These are phyloP conservation scores for Aspergillus conjunctus DNA, from an alignment of 495 filamentous ascomycete species.

Conservation along the genomic window DNA sequence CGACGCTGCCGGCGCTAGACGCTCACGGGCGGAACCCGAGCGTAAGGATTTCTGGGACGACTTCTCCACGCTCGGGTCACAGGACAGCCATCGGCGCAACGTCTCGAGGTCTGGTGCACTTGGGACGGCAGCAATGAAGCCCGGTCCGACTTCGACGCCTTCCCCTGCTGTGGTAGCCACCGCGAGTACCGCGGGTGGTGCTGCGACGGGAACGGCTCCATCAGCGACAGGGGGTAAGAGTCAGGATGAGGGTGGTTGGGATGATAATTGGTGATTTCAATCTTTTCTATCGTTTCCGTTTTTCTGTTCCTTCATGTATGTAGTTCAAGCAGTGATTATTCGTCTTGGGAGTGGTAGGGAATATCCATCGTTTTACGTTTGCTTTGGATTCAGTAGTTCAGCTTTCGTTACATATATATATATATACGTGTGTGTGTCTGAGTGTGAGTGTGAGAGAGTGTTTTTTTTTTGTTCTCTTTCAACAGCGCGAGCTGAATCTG, in stretches of 20 bases:
- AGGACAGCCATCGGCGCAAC: slow-evolving; percentile 44
- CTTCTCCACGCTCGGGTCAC: slow-evolving; percentile 59
- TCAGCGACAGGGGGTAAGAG: slow-evolving; percentile 41
- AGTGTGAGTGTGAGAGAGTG: too few species aligned
- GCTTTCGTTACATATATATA: neutral
- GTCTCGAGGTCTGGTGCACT: slow-evolving; percentile 52
- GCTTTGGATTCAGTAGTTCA: too few species aligned
- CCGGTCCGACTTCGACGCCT: slow-evolving; percentile 13
- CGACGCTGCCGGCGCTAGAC: slow-evolving; percentile 29
- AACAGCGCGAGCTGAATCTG: too few species aligned
- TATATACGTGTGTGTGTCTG: neutral
- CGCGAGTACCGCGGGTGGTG: slow-evolving; percentile 24
- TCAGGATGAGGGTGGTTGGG: slow-evolving; percentile 57
- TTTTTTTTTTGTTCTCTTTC: too few species aligned
- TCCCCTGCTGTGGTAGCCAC: slow-evolving; percentile 34
- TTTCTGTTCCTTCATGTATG: slow-evolving; percentile 1
- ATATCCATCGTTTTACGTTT: slow-evolving; percentile 14
- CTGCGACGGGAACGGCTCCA: slow-evolving; percentile 34
- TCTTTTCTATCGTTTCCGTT: neutral
- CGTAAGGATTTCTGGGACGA: slow-evolving; percentile 92
- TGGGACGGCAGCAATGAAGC: slow-evolving; percentile 71
- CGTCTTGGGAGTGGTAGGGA: slow-evolving; percentile 2
- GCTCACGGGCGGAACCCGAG: slow-evolving; percentile 54
- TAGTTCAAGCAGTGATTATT: neutral
- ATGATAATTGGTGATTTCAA: slow-evolving; percentile 61